Base-by-base conservation (phyloP, 106 monocot genomes). In the Phalaenopsis aphrodite region DNA sequence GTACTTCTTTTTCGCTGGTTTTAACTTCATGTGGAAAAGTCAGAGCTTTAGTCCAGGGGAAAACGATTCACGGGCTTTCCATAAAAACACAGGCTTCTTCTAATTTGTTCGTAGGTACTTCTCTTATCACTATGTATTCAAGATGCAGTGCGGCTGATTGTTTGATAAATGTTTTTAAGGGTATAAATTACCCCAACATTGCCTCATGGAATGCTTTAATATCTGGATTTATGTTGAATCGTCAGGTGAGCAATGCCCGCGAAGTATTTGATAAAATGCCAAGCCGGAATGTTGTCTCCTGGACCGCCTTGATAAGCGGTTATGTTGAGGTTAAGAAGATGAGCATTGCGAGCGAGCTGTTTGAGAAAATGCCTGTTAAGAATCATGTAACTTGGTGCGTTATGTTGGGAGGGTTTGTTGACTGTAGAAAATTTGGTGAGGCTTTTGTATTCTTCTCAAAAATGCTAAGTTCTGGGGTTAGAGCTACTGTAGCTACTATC, bases 311-410 rank as follows among this genome's bases (percentile, higher is more conserved):
- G 84, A 80, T 93, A 47, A 71, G 49, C 55, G 90, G 93, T 55
- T 85, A 86, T 65, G 12, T 80, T 38, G 72, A 83, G 42, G 61
- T 61, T 56, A 69, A 80, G 57, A 58, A 81, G 55, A 56, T 88
- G 7, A 66, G 66, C 41, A 4, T 2, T 37, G 89, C 89, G 3
- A 68, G 85, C 1, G 79, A 81, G 46, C 38, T 93, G 76, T 93
- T 90, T 46, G 56, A 83, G 30, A 41, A 74, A 61, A 88, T 86
- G 84, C 87, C 88, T 3, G 72, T 55, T 9, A 89, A 84, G 75
- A 91, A 94, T 81, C 66, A 30, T 5, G 89, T 91, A 24, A 77
- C 88, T n/a, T 91, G 91, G 91, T 82, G 72, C 43, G 89, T 94
- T 8, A 86, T 91, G 65, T 24, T 94, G 36, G 87, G 91, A 77